These are phyloP conservation scores for Endotrypanum monterogeii DNA, from an alignment of 208 protist species.

Conservation along the genomic window DNA sequence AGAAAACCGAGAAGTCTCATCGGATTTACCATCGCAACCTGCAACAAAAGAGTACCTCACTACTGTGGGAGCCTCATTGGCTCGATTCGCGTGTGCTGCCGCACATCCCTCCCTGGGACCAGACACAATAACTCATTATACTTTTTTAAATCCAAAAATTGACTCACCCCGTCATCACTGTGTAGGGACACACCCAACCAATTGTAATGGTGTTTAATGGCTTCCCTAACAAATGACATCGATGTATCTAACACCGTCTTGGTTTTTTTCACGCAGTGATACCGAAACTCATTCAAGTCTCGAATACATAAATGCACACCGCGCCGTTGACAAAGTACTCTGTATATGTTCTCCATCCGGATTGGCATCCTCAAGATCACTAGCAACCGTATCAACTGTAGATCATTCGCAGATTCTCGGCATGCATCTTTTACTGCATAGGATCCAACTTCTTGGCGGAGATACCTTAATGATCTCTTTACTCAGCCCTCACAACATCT, in stretches of 20 bases:
- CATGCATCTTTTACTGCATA: neutral
- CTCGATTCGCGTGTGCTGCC: neutral
- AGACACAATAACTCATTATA: neutral
- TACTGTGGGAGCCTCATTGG: neutral
- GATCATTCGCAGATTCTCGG: neutral
- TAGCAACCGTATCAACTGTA: neutral
- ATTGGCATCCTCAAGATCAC: neutral
- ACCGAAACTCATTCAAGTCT: neutral
- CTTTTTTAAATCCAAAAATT: neutral
- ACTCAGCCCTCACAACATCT: no score
- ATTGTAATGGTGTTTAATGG: neutral
- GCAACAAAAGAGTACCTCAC: neutral
- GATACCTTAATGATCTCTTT: no score
- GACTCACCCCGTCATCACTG: neutral
- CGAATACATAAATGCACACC: neutral
- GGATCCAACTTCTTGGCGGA: neutral
- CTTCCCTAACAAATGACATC: neutral
- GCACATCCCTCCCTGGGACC: no score
- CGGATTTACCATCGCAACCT: neutral
- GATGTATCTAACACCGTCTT: neutral
- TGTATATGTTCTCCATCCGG: neutral
- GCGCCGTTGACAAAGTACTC: neutral
- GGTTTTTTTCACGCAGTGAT: neutral
- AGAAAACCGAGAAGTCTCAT: neutral
- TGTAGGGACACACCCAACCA: neutral